Conservation (phyloP, 1,284 basidiomycete species). For the Apiotrichum mycotoxinovorans region DNA sequence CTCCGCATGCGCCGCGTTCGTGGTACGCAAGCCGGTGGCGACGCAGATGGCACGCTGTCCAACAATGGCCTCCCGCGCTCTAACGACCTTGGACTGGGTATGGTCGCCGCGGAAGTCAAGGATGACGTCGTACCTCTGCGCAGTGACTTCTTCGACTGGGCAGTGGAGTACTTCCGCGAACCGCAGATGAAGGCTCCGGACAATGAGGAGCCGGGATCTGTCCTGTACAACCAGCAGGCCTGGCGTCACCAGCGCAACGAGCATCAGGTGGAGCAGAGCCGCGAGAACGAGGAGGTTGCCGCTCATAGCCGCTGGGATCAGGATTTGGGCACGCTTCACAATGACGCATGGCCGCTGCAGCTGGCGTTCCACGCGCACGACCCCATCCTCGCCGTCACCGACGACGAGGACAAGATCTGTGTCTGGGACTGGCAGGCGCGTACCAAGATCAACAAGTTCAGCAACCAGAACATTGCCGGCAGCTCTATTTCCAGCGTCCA, state of each 20-base stretch:
- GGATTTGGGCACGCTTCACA: constrained; percentile 69
- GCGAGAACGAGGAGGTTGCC: constrained; percentile 60
- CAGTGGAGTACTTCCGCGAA: constrained; percentile 94
- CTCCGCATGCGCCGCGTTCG: constrained; percentile 64
- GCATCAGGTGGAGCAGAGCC: constrained; percentile 65
- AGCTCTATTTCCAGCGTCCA: constrained; percentile 84
- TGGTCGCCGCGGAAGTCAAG: constrained; percentile 52
- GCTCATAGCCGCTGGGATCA: constrained; percentile 77
- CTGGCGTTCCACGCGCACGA: constrained; percentile 92
- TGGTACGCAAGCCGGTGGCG: constrained; percentile 45
- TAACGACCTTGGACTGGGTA: constrained; percentile 46
- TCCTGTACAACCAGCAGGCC: constrained; percentile 90
- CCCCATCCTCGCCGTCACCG: constrained; percentile 78
- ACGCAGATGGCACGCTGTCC: constrained; percentile 34
- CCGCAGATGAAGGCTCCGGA: constrained; percentile 98
- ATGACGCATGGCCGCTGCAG: constrained; percentile 66
- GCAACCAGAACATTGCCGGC: constrained; percentile 78
- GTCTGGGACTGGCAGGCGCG: constrained; percentile 92
- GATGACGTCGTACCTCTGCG: constrained; percentile 72
- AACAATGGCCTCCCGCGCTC: constrained; percentile 44
- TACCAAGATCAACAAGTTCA: constrained; percentile 74
- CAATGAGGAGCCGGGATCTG: constrained; percentile 88
- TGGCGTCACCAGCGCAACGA: constrained; percentile 94
- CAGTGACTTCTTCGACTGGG: constrained; percentile 93
- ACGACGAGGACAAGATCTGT: constrained; percentile 79